Base-by-base conservation (phyloP, 495 filamentous ascomycete genomes). In the Tuber indicum region DNA sequence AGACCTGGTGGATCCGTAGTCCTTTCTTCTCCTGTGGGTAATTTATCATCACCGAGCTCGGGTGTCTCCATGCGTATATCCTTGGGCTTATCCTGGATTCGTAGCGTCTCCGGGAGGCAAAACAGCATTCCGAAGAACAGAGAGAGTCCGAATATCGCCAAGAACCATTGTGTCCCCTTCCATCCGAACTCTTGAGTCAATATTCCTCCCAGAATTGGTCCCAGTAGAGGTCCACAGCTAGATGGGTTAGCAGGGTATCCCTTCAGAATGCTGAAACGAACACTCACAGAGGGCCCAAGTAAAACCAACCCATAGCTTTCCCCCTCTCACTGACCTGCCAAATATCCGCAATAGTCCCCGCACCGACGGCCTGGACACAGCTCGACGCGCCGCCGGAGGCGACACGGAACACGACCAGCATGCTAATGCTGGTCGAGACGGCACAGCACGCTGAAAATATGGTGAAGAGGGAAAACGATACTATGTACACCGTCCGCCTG, bases 241-340 rank as follows among this genome's bases (percentile, higher is more conserved):
- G 49, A 52, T 16, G 74, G 89, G 39, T 62, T 45, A 70, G 78
- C 62, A 80, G 78, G 32, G 71, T 45, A 44, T 41, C 43, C 32
- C 21, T 32, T 70, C 42, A 14, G 6, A 0, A 71, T n/a, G 1
- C 9, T 12, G 23, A 14, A 23, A 0, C 44, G 26, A 43, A 74
- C 46, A 43, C 78, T 73, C n/a, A 84, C n/a, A 98, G 85, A 2
- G 95, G 95, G 0, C 95, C 95, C 0, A 97, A 87, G 77, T 97
- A 98, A 84, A 97, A 98, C 39, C 93, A 89, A 3, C 93, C 91
- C 93, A 98, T 97, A n/a, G 94, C 94, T 39, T 86, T 86, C 10
- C 95, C 95, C 75, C 94, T 87, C 83, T 97, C 92, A 36, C 86
- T 88, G 1, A 90, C 83, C 75, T 95, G 92, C 95, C 94, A 98